phyloP scores from a whole-genome alignment of 2,329 filamentous ascomycete species.

The Calonectria naviculata region DNA sequence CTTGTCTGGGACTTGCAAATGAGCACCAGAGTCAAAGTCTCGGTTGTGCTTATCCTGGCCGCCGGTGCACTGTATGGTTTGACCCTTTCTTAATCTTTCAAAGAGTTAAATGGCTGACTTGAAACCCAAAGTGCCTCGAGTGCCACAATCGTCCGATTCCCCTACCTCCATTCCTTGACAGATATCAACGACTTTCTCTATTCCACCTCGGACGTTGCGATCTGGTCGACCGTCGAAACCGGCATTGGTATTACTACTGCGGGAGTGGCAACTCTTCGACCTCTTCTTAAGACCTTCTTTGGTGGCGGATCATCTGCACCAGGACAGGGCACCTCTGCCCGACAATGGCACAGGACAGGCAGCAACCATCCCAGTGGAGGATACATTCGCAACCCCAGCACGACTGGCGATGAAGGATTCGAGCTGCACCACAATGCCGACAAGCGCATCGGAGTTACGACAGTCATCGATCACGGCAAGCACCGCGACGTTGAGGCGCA shows the following conservation, averaged over 20 bases:
- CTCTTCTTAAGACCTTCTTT: slow-evolving; percentile 41
- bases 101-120: background rate
- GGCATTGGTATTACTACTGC: background rate
- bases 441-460: background rate
- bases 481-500: background rate
- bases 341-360: slow-evolving; percentile 34
- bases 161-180: slow-evolving; percentile 51
- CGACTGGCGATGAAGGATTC: slow-evolving; percentile 3
- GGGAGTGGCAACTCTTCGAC: background rate
- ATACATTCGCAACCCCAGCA: slow-evolving; percentile 34
- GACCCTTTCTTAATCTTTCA: background rate
- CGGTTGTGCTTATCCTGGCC: background rate
- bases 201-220: slow-evolving; percentile 53
- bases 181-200: slow-evolving; percentile 55
- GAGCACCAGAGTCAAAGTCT: background rate
- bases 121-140: slow-evolving; percentile 28
- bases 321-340: slow-evolving; percentile 33
- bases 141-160: slow-evolving; percentile 56
- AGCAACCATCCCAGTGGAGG: slow-evolving; percentile 29
- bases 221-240: background rate
- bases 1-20: slow-evolving; percentile 46
- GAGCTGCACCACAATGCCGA: background rate
- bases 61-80: background rate
- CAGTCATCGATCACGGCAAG: background rate
- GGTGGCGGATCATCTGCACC: slow-evolving; percentile 27